phyloP scores from a whole-genome alignment of 306 rosid genomes.

The Cicer arietinum region DNA sequence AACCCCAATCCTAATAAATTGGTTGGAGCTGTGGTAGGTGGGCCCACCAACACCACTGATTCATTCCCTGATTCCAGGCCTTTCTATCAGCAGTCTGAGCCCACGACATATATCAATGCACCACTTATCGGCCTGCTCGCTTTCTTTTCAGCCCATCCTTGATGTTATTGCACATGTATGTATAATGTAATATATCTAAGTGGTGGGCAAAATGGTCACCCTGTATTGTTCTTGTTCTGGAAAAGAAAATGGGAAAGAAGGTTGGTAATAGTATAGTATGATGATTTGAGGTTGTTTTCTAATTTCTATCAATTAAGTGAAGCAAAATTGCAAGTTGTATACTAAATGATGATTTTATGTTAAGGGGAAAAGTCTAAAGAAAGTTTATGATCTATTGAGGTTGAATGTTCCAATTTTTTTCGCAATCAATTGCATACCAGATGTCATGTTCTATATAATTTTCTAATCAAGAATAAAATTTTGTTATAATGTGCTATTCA shows the following conservation, averaged over 20 bases:
- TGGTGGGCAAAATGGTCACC: constrained; percentile 62
- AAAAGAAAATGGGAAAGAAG: constrained; percentile 21
- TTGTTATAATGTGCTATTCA: too few relatives aligned
- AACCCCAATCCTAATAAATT: constrained; percentile 78
- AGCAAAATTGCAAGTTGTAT: constrained; percentile 42
- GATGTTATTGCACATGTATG: constrained; percentile 40
- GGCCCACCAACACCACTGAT: constrained; percentile 79
- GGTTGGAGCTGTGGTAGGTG: constrained; percentile 91
- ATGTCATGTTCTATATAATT: background rate
- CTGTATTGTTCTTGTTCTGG: constrained; percentile 9
- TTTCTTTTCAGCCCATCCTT: constrained; percentile 80
- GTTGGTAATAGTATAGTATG: constrained; percentile 40
- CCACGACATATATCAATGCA: constrained; percentile 90
- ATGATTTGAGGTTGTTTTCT: constrained; percentile 26
- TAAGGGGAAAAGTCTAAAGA: constrained; percentile 35
- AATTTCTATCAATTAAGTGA: constrained; percentile 17
- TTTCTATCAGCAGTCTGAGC: constrained; percentile 85
- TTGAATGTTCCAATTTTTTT: background rate
- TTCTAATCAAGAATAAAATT: background rate
- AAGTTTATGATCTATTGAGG: constrained; percentile 4
- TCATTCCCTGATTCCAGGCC: constrained; percentile 93
- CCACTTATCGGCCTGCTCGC: constrained; percentile 91
- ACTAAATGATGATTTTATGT: constrained; percentile 32
- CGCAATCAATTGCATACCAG: background rate
- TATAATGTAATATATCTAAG: constrained; percentile 35